Evolutionary conservation across 768 basidiomycete genomes (phyloP), one percentile per base, ranked within the genome.

Genomic region (Agrocybe praecox): DNA sequence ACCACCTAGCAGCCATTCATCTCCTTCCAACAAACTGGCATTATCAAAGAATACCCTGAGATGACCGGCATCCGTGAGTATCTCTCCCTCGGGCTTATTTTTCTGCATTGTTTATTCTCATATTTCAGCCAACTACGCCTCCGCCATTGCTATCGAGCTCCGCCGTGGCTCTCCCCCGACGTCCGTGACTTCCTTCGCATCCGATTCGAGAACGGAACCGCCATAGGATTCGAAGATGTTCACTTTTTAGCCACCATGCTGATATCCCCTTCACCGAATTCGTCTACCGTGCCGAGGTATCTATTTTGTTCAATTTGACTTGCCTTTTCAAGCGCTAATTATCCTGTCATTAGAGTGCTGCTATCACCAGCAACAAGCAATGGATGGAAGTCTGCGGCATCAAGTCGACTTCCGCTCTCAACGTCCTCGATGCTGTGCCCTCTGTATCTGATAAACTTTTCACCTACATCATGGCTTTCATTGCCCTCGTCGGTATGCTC

Each of bases 1-100:
- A 87, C 88, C 15, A 90, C 90, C 60, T 95, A 95, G 78, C 93
- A 94, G 71, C 88, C 93, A 14, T 92, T 96, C 83, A 87, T 94
- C 66, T 93, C 91, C 4, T 80, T 95, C 83, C 84, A 87, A 68
- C 82, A 89, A 71, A 84, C 90, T n/a, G 89, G 88, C 55, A 74
- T 88, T 54, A 62, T 72, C 62, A 75, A 81, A 58, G 72, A 80
- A 23, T 72, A 85, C 67, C 87, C 89, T 1, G 81, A 87, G 52
- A 70, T 88, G 61, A 71, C 75, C 48, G 84, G 77, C 42, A 81
- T 92, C 59, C 88, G 89, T 91, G 67, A 67, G 89, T 83, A 22
- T 12, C 22, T 11, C 26, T 18, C 43, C 7, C 1, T 45, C 1
- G 23, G 18, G 18, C 6, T 12, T 60, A 21, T 47, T 40, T 6